These are phyloP conservation scores for Chernovozyma sophiae-reginae DNA, from an alignment of 1,139 yeast species.

Conservation along the genomic window DNA sequence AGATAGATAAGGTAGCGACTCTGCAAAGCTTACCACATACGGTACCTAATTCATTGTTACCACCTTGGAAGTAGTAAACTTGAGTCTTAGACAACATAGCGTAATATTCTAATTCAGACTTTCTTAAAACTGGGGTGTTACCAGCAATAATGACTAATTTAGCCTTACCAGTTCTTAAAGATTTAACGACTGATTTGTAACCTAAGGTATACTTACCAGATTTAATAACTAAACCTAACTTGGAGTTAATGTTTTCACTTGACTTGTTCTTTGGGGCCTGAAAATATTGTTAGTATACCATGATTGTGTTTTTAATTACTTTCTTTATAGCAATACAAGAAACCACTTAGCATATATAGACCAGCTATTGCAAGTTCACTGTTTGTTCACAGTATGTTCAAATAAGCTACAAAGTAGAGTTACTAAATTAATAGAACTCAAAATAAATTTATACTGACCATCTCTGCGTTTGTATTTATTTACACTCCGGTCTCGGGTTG, in stretches of 20 bases:
- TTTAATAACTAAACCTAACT: constrained; percentile 96
- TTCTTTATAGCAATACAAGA: too few relatives aligned
- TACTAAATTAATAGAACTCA: too few relatives aligned
- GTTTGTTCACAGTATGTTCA: too few relatives aligned
- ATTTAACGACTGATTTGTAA: constrained; percentile 98
- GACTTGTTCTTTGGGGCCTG: constrained; percentile 94
- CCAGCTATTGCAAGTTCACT: too few relatives aligned
- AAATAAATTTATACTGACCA: constrained; percentile 76
- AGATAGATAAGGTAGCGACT: constrained; percentile 94
- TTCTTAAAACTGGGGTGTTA: constrained; percentile 99
- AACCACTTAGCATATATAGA: too few relatives aligned
- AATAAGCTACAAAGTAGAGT: too few relatives aligned
- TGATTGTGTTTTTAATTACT: neutral
- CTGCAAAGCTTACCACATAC: constrained; percentile 99
- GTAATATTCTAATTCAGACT: constrained; percentile 99
- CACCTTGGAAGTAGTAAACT: constrained; percentile 99
- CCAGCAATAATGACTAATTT: constrained; percentile 98
- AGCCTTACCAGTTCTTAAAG: constrained; percentile 98
- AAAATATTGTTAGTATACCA: constrained; percentile 28
- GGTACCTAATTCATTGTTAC: constrained; percentile 99
- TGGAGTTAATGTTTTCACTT: constrained; percentile 96
- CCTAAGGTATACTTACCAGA: constrained; percentile 99
- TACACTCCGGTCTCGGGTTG: constrained; percentile 83
- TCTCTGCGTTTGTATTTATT: constrained; percentile 74
- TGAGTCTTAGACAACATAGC: constrained; percentile 99